Conservation (phyloP, 2,329 filamentous ascomycete species). For the Aspergillus cejpii region DNA sequence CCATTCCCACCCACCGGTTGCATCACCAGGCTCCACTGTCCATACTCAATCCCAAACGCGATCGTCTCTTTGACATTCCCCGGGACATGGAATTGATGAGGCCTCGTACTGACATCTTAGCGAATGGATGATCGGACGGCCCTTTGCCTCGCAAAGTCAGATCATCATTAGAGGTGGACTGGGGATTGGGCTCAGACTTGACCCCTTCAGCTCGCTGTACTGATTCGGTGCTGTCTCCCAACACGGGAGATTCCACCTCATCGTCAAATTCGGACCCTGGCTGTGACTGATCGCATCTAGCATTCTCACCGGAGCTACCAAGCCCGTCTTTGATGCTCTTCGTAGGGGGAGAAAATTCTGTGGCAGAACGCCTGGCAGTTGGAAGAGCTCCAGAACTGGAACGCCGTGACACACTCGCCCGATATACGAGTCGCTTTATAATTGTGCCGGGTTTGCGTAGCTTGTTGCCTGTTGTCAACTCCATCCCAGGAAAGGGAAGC, state of each 20-base stretch:
- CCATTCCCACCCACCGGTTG: slow-evolving; percentile 1
- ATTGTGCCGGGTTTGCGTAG: slow-evolving; percentile 69
- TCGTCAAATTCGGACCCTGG: slow-evolving; percentile 2
- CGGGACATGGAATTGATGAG: slow-evolving; percentile 19
- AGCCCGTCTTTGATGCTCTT: neutral
- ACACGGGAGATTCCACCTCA: slow-evolving; percentile 3
- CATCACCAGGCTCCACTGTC: slow-evolving; percentile 10
- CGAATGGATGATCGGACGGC: slow-evolving; percentile 1
- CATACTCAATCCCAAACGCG: slow-evolving; percentile 5
- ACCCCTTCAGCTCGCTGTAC: slow-evolving; percentile 10
- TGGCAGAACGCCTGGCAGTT: neutral
- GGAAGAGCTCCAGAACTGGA: slow-evolving; percentile 50
- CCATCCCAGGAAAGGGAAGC: slow-evolving; percentile 78
- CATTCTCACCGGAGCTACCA: neutral
- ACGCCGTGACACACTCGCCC: slow-evolving; percentile 67
- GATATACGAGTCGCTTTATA: slow-evolving; percentile 79
- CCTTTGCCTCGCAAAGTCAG: neutral
- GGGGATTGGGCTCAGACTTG: slow-evolving; percentile 5
- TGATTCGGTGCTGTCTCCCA: slow-evolving; percentile 2
- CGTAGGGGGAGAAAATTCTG: neutral
- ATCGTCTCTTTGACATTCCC: slow-evolving; percentile 11
- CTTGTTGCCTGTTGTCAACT: slow-evolving; percentile 59
- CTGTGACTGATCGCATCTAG: neutral
- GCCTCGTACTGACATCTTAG: slow-evolving; percentile 13
- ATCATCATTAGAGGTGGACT: neutral